These are phyloP conservation scores for Annona cherimola DNA, from an alignment of 164 flowering plant genomes.

Conservation along the genomic window DNA sequence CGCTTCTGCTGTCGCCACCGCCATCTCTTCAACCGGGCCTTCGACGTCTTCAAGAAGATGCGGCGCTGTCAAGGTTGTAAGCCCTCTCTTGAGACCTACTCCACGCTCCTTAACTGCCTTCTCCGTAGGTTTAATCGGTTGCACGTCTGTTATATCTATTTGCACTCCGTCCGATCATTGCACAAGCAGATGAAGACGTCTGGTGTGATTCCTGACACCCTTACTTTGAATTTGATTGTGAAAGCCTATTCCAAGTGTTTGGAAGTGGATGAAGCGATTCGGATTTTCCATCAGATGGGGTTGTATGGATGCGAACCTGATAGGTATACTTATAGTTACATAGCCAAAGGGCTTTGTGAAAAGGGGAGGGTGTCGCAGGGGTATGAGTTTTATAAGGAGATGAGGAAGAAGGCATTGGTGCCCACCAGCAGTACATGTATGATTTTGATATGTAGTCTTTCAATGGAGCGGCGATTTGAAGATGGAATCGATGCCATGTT, in stretches of 20 bases:
- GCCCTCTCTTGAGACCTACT: slow-evolving; percentile 65
- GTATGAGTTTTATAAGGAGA: slow-evolving; percentile 55
- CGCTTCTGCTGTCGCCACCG: slow-evolving; percentile 50
- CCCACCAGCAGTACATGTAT: slow-evolving; percentile 48
- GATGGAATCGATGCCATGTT: slow-evolving; percentile 49
- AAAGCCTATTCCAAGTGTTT: slow-evolving; percentile 71
- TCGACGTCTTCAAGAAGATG: slow-evolving; percentile 81
- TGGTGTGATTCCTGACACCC: slow-evolving; percentile 69
- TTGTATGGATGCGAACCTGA: slow-evolving; percentile 77
- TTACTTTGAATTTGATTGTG: slow-evolving; percentile 71
- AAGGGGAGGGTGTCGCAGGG: slow-evolving; percentile 67
- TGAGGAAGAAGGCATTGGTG: slow-evolving; percentile 59
- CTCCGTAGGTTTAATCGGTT: slow-evolving; percentile 56
- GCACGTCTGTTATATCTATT: slow-evolving; percentile 55
- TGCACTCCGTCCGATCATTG: slow-evolving; percentile 62
- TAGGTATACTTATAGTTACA: slow-evolving; percentile 52
- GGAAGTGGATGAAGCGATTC: slow-evolving; percentile 66
- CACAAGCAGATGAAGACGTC: slow-evolving; percentile 71
- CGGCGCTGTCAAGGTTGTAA: slow-evolving; percentile 43
- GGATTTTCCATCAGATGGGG: slow-evolving; percentile 79
- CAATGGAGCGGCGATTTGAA: slow-evolving; percentile 59
- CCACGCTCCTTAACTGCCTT: slow-evolving; percentile 43
- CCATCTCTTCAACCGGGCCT: slow-evolving; percentile 55
- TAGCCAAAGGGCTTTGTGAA: slow-evolving; percentile 70
- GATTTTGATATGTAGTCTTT: slow-evolving; percentile 70